A percentile compares a stretch with the other conserved stretches of the same genome.
Conservation (phyloP, 768 basidiomycete species). For the Mycena epipterygia region DNA sequence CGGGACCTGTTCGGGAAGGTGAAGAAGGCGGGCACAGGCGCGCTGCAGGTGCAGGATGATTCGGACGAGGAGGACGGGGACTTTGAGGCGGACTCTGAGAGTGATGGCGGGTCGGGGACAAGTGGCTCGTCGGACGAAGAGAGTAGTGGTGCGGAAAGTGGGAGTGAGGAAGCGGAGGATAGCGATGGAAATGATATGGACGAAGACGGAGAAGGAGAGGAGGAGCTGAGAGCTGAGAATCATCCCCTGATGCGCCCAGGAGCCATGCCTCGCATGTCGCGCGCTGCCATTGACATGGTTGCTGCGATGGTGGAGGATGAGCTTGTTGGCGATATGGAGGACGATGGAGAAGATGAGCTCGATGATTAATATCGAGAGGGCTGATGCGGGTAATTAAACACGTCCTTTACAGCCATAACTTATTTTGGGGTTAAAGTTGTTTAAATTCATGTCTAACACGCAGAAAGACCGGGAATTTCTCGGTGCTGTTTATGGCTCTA, state of each 20-base stretch:
- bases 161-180: conserved; percentile 48
- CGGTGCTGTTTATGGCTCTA: too few relatives aligned
- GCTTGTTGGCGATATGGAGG: conserved; percentile 56
- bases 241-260: conserved; percentile 78
- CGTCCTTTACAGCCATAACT: too few relatives aligned
- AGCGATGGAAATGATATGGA: conserved; percentile 49
- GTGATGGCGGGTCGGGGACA: conserved; percentile 49
- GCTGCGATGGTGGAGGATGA: conserved; percentile 73
- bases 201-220: conserved; percentile 55
- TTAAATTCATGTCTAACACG: too few relatives aligned
- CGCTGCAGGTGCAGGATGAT: conserved; percentile 53
- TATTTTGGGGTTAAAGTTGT: too few relatives aligned
- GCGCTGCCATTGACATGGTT: conserved; percentile 73
- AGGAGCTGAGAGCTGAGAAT: conserved; percentile 63
- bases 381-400: background rate
- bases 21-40: conserved; percentile 37
- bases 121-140: conserved; percentile 45
- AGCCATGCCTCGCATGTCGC: conserved; percentile 79
- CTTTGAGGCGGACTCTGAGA: conserved; percentile 55
- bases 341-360: conserved; percentile 67
- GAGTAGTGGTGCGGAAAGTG: conserved; percentile 38
- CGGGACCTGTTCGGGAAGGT: conserved; percentile 69
- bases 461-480: too few relatives aligned
- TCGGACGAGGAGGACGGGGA: conserved; percentile 64
- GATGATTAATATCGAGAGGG: conserved; percentile 49